These are phyloP conservation scores for Ophiorrhiza pumila DNA, from an alignment of 257 asterid genomes.

Conservation along the genomic window DNA sequence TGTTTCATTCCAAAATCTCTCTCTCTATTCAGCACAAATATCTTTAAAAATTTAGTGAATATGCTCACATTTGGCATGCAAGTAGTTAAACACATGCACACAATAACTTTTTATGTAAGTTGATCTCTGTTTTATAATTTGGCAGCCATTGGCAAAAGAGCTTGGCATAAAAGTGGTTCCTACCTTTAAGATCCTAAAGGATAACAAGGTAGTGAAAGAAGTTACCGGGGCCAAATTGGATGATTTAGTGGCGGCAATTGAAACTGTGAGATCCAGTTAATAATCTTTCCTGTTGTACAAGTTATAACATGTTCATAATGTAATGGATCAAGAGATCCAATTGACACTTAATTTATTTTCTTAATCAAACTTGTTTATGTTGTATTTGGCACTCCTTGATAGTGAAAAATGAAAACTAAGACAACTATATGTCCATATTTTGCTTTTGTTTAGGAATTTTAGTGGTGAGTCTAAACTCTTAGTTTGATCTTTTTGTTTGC, in stretches of 20 bases:
- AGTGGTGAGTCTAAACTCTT: background rate
- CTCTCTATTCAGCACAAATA: too few relatives aligned
- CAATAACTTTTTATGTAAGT: constrained; percentile 5
- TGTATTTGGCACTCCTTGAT: background rate
- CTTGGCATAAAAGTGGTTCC: constrained; percentile 91
- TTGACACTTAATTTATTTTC: background rate
- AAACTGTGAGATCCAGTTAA: constrained; percentile 44
- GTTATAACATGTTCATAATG: constrained; percentile 46
- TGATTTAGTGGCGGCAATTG: constrained; percentile 62
- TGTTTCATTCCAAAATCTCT: background rate
- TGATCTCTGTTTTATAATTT: constrained; percentile 11
- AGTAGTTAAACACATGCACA: background rate
- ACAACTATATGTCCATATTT: background rate
- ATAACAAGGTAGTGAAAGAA: constrained; percentile 62
- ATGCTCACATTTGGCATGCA: background rate
- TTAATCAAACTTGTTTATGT: background rate
- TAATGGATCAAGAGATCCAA: constrained; percentile 7
- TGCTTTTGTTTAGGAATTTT: background rate
- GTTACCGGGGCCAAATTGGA: constrained; percentile 82
- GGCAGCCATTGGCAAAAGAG: constrained; percentile 81
- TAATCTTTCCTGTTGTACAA: constrained; percentile 1
- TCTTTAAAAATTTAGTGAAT: background rate
- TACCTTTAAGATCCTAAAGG: constrained; percentile 81
- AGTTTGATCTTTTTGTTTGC: too few relatives aligned
- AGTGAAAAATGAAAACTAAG: background rate